Conservation (phyloP, 129 eudicot genomes). For the Chrysanthemum makinoi region DNA sequence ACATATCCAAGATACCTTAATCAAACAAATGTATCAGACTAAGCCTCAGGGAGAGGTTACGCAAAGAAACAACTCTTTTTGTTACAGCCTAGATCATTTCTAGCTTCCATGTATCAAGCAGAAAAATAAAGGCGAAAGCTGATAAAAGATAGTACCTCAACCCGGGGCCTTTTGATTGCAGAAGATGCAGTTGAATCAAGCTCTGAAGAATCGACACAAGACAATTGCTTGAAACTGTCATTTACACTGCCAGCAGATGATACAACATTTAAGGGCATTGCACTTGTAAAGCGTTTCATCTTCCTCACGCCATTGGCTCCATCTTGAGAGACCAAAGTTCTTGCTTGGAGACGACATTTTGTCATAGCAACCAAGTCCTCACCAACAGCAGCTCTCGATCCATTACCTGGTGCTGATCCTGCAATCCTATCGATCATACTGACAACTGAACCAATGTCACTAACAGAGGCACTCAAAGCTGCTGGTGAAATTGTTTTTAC, state of each 20-base stretch:
- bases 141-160: constrained; percentile 51
- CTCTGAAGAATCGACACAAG: constrained; percentile 57
- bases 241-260: constrained; percentile 72
- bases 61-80: too few species aligned
- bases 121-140: neutral
- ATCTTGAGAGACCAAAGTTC: constrained; percentile 70
- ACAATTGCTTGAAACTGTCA: constrained; percentile 60
- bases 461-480: constrained; percentile 73
- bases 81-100: too few species aligned
- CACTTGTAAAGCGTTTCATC: constrained; percentile 86
- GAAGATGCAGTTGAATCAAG: constrained; percentile 92
- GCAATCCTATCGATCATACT: constrained; percentile 95
- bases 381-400: constrained; percentile 96
- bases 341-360: constrained; percentile 87
- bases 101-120: neutral
- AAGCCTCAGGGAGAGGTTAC: too few species aligned
- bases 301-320: constrained; percentile 68
- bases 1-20: too few species aligned
- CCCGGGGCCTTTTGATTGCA: constrained; percentile 59
- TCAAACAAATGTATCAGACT: too few species aligned
- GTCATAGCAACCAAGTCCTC: constrained; percentile 98
- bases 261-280: constrained; percentile 78
- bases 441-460: constrained; percentile 87
- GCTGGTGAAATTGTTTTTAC: constrained; percentile 66
- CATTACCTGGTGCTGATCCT: constrained; percentile 98